Percentiles rank a stretch among this genome's conserved stretches.
Conservation (phyloP, 495 filamentous ascomycete species). For the Corynascus novoguineensis region DNA sequence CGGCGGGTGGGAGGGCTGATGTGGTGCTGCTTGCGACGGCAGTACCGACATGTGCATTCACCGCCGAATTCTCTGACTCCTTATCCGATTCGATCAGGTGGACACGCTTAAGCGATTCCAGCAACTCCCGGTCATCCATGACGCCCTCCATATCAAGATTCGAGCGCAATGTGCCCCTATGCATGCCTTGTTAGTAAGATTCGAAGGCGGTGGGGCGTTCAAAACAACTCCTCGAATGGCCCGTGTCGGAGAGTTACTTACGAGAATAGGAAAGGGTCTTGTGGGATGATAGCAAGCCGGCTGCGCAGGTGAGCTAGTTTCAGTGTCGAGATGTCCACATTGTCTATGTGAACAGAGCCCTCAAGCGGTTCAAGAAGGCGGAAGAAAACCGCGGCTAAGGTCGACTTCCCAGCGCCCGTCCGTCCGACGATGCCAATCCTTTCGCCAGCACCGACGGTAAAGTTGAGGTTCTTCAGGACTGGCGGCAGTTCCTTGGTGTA, state of each 20-base stretch:
- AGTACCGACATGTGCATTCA: neutral
- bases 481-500: conserved; percentile 40
- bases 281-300: conserved; percentile 49
- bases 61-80: neutral
- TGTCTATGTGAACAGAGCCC: conserved; percentile 46
- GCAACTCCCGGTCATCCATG: conserved; percentile 45
- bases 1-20: neutral
- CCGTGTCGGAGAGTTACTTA: too few species aligned
- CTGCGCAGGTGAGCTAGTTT: conserved; percentile 45
- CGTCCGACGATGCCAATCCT: conserved; percentile 48
- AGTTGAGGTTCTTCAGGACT: conserved; percentile 40
- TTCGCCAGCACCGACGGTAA: conserved; percentile 35
- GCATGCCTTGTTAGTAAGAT: neutral
- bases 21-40: neutral
- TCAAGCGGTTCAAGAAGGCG: conserved; percentile 43
- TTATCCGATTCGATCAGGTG: conserved; percentile 17
- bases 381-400: conserved; percentile 43
- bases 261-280: conserved; percentile 51
- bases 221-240: too few species aligned
- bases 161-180: conserved; percentile 44
- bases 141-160: conserved; percentile 49
- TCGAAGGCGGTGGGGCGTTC: too few species aligned
- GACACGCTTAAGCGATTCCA: conserved; percentile 17
- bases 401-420: conserved; percentile 46
- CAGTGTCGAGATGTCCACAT: conserved; percentile 45